Evolutionary conservation across 1,139 yeast species (phyloP), one percentile per base, ranked within the genome.

Genomic region (Geotrichum australiense): DNA sequence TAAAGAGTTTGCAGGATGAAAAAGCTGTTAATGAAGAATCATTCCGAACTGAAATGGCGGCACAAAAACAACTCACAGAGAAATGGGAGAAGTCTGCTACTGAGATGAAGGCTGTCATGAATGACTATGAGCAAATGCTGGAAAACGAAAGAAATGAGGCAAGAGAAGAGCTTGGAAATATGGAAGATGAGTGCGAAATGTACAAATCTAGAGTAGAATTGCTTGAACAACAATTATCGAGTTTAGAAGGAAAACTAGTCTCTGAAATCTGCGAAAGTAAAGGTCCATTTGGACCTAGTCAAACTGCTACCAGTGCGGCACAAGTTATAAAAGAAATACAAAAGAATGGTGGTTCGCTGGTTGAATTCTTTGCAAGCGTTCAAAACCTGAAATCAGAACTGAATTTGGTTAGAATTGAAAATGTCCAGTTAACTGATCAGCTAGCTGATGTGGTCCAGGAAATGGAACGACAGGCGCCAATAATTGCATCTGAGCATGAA

Each of bases 391-490:
- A 78, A 60, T 80, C 76, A 49, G 81, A 82, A 51, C 64, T 85
- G 33, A 71, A 76, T 4, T 71, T 78, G 44, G 96, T 86, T 57
- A 74, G 77, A 52, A 71, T 79, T 24, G 80, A 82, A 46, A 87
- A 84, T 54, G 8, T 14, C 4, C 5, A 19, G 45, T 68, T 89
- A 44, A 82, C 89, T 46, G 61, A 67, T 27, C 91, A 86, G 60
- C 68, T 89, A 48, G 80, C 81, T 51, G 66, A 72, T 0, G 80
- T 89, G 53, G 75, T 87, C 26, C 69, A 68, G 24, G 96, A 89
- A 57, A 68, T 91, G 50, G 94, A 87, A 56, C 71, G 76, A 20
- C 80, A 83, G 53, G 80, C 86, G 43, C 97, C 97, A 0, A 68
- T 80, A 1, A 71, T 89, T 39, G 73, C 82, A 63, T 81, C 77